Conservation (phyloP, 2,329 filamentous ascomycete genomes). For the Teratosphaeria gauchensis region DNA sequence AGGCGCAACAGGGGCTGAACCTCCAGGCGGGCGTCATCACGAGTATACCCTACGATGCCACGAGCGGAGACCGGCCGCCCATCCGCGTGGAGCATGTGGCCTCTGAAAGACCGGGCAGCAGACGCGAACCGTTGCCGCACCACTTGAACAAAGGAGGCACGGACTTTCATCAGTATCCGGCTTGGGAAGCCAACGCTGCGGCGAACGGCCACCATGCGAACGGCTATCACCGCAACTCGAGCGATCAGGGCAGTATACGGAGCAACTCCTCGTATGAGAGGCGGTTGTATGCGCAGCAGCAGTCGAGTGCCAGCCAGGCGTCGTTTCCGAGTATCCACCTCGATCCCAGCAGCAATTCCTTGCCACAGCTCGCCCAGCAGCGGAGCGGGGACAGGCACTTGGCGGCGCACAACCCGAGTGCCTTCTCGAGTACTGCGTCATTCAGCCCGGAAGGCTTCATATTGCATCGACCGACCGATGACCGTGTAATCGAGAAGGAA, state of each 20-base stretch:
- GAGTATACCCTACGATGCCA: constrained; percentile 74
- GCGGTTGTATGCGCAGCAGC: constrained; percentile 23
- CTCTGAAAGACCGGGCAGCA: constrained; percentile 42
- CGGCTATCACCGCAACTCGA: constrained; percentile 36
- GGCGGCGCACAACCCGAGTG: constrained; percentile 34
- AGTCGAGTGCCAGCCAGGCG: constrained; percentile 36
- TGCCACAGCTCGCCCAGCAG: constrained; percentile 27
- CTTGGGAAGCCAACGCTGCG: constrained; percentile 42
- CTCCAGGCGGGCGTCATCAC: constrained; percentile 75
- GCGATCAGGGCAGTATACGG: constrained; percentile 51
- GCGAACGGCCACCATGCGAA: constrained; percentile 29
- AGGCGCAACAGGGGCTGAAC: constrained; percentile 48
- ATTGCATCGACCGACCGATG: constrained; percentile 66
- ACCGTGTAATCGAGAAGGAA: constrained; percentile 78
- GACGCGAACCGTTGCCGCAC: constrained; percentile 66
- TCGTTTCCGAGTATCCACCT: constrained; percentile 37
- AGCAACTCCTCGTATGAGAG: constrained; percentile 45
- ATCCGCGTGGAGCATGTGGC: constrained; percentile 60
- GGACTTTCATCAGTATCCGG: constrained; percentile 87
- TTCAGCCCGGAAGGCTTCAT: constrained; percentile 47
- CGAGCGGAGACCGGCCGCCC: constrained; percentile 56
- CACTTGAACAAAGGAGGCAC: constrained; percentile 67
- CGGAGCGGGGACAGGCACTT: constrained; percentile 14
- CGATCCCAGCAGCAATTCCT: constrained; percentile 26
- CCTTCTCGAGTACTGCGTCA: constrained; percentile 39